Evolutionary conservation across 129 eudicot genomes (phyloP).

Genomic region (Smallanthus sonchifolius): DNA sequence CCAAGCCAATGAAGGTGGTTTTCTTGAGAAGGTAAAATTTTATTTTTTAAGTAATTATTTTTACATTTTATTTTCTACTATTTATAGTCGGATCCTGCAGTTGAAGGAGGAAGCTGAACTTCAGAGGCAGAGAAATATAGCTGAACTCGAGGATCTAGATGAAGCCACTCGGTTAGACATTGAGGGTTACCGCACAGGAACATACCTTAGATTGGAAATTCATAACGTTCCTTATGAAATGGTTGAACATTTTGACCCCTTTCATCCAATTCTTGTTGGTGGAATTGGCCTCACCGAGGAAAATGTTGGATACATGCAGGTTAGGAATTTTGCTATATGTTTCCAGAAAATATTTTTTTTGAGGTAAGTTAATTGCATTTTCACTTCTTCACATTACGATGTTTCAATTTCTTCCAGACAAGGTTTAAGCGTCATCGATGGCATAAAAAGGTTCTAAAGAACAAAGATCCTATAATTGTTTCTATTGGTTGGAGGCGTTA

Average conservation of each 20-base stretch:
- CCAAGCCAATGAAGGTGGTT: slow-evolving; percentile 60
- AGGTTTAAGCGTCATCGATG: slow-evolving; percentile 90
- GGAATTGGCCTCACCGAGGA: slow-evolving; percentile 91
- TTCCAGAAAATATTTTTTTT: slow-evolving; percentile 2
- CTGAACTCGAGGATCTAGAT: slow-evolving; percentile 83
- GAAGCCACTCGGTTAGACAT: slow-evolving; percentile 78
- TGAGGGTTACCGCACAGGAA: slow-evolving; percentile 91
- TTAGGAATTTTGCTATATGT: slow-evolving; percentile 20
- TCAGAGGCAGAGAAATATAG: slow-evolving; percentile 71
- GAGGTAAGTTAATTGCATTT: not conserved
- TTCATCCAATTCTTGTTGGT: slow-evolving; percentile 88
- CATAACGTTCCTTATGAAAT: slow-evolving; percentile 87
- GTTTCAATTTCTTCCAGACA: slow-evolving; percentile 38
- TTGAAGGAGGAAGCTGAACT: slow-evolving; percentile 88
- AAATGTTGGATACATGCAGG: slow-evolving; percentile 99
- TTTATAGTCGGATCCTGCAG: slow-evolving; percentile 31
- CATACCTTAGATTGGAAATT: slow-evolving; percentile 76
- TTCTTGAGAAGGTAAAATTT: slow-evolving; percentile 62
- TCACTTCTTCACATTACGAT: not conserved
- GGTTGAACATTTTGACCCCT: slow-evolving; percentile 94
- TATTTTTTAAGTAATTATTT: not conserved
- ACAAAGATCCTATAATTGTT: slow-evolving; percentile 82
- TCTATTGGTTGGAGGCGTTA: slow-evolving; percentile 98
- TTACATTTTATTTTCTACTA: not conserved
- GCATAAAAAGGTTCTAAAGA: slow-evolving; percentile 90